Conservation (phyloP, 768 basidiomycete species). For the Tricholoma terreum region DNA sequence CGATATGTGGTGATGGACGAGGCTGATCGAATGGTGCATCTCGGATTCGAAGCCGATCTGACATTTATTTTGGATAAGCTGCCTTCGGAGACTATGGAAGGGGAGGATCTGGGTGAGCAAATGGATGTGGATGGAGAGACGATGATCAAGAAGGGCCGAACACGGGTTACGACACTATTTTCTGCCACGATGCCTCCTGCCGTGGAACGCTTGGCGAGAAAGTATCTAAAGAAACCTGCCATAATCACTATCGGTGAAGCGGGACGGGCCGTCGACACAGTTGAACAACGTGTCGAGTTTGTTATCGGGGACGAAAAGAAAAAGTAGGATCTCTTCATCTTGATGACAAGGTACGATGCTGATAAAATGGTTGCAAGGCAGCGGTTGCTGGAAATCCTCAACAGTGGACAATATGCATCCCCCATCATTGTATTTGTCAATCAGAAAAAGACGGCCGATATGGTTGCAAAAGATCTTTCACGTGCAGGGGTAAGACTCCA, state of each 20-base stretch:
- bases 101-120: constrained; percentile 70
- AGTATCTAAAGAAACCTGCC: constrained; percentile 91
- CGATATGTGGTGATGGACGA: constrained; percentile 99
- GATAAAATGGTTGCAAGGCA: constrained; percentile 54
- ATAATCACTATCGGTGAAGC: constrained; percentile 98
- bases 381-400: constrained; percentile 87
- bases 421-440: constrained; percentile 99
- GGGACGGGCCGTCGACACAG: constrained; percentile 96
- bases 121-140: constrained; percentile 79
- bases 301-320: constrained; percentile 93
- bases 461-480: constrained; percentile 92
- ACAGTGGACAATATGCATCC: constrained; percentile 74
- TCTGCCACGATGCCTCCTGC: constrained; percentile 99
- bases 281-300: constrained; percentile 95
- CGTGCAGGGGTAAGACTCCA: constrained; percentile 76
- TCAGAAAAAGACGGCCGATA: constrained; percentile 98
- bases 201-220: constrained; percentile 91
- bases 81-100: constrained; percentile 83
- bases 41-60: constrained; percentile 93
- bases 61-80: constrained; percentile 94
- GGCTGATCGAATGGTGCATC: constrained; percentile 97
- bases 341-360: too few relatives aligned
- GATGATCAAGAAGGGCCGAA: constrained; percentile 70
- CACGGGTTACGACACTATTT: constrained; percentile 93
- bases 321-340: constrained; percentile 55